Evolutionary conservation across 2,329 filamentous ascomycete species (phyloP).

Genomic region (Akanthomyces uredinophilus): DNA sequence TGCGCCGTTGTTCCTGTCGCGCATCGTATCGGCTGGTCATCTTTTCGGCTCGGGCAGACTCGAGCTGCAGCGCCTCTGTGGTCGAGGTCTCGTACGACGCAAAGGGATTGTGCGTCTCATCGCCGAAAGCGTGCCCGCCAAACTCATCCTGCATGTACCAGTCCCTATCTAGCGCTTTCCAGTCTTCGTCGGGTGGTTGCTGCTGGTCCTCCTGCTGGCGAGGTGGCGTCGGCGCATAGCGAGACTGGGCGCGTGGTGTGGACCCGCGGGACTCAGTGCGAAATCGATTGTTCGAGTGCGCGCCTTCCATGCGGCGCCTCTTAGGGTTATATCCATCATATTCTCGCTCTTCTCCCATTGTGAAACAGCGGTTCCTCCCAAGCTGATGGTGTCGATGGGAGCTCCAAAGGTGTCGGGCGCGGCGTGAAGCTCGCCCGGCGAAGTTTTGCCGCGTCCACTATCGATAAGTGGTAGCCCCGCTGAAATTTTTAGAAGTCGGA

Average conservation of each 20-base stretch:
- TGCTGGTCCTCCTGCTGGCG: slow-evolving; percentile 41
- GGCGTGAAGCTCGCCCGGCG: background rate
- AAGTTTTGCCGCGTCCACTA: slow-evolving; percentile 16
- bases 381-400: background rate
- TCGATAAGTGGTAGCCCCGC: slow-evolving; percentile 16
- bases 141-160: slow-evolving; percentile 90
- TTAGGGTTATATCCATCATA: slow-evolving; percentile 36
- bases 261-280: slow-evolving; percentile 30
- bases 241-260: slow-evolving; percentile 31
- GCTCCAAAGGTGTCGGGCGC: background rate
- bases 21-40: slow-evolving; percentile 66
- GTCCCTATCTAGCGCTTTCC: slow-evolving; percentile 75
- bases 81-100: slow-evolving; percentile 69
- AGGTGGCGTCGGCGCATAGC: slow-evolving; percentile 37
- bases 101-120: slow-evolving; percentile 90
- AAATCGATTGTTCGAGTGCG: slow-evolving; percentile 24
- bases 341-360: slow-evolving; percentile 33
- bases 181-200: slow-evolving; percentile 63
- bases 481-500: slow-evolving; percentile 14
- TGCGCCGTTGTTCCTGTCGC: slow-evolving; percentile 77
- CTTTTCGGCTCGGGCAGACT: slow-evolving; percentile 71
- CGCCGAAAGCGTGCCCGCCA: slow-evolving; percentile 75
- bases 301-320: slow-evolving; percentile 32
- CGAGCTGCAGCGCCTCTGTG: slow-evolving; percentile 72
- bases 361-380: background rate